Percentiles rank a stretch among this genome's conserved stretches.
phyloP scores from a whole-genome alignment of 2,329 filamentous ascomycete genomes.

The Trichoderma sp. region DNA sequence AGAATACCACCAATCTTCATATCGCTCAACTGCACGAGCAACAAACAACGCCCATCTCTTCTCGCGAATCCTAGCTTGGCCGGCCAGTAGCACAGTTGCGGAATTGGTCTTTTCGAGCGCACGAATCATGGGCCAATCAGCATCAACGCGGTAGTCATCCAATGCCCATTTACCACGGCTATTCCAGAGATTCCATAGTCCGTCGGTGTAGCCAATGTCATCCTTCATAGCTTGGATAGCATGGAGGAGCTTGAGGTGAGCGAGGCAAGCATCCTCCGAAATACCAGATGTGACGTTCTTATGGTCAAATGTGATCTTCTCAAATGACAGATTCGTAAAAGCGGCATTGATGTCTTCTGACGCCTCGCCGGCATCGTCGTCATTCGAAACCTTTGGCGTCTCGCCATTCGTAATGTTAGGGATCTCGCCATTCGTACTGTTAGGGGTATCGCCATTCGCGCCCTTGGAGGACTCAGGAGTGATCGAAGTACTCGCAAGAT shows the following conservation, averaged over 20 bases:
- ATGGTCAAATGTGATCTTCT: neutral
- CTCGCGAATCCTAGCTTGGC: slow-evolving; percentile 57
- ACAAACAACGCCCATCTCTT: slow-evolving; percentile 73
- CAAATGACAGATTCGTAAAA: neutral
- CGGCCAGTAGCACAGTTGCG: slow-evolving; percentile 29
- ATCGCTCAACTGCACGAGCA: slow-evolving; percentile 65
- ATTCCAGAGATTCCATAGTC: slow-evolving; percentile 63
- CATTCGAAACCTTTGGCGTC: neutral
- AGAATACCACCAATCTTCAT: slow-evolving; percentile 61
- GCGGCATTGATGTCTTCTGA: neutral
- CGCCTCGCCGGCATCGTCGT: neutral
- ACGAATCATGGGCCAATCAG: slow-evolving; percentile 12
- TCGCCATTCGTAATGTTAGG: neutral
- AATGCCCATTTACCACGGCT: slow-evolving; percentile 31
- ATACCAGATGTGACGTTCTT: neutral
- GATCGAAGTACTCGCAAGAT: neutral
- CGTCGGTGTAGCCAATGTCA: slow-evolving; percentile 62
- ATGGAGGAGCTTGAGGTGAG: slow-evolving; percentile 70
- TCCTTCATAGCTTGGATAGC: slow-evolving; percentile 66
- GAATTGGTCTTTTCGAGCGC: slow-evolving; percentile 27
- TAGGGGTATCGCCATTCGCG: neutral
- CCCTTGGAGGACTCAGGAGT: neutral
- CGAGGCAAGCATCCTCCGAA: slow-evolving; percentile 57
- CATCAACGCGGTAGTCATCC: neutral
- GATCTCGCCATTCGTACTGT: neutral